A percentile compares a stretch with the other conserved stretches of the same genome.
Evolutionary conservation across 345 rosid species (phyloP).

Genomic region (Turnera subulata): DNA sequence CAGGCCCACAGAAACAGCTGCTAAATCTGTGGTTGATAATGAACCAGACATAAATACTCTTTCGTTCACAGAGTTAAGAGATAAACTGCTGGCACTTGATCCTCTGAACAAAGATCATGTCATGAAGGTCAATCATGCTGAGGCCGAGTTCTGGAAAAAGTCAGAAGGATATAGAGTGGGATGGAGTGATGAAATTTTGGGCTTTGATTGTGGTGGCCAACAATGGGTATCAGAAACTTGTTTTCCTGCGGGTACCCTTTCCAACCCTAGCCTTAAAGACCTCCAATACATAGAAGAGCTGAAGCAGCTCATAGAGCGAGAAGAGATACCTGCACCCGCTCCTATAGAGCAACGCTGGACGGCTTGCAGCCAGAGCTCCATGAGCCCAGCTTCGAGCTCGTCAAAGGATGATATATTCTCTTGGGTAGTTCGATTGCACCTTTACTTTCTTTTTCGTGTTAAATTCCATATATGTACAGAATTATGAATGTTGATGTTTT

Average conservation of each 20-base stretch:
- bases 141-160: slow-evolving; percentile 95
- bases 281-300: slow-evolving; percentile 83
- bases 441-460: slow-evolving; percentile 3
- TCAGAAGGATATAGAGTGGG: slow-evolving; percentile 95
- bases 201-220: slow-evolving; percentile 99
- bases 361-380: slow-evolving; percentile 68
- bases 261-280: slow-evolving; percentile 87
- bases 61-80: slow-evolving; percentile 86
- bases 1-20: slow-evolving; percentile 46
- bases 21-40: slow-evolving; percentile 37
- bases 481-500: too few species aligned
- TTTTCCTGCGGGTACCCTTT: slow-evolving; percentile 86
- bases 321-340: slow-evolving; percentile 76
- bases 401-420: slow-evolving; percentile 76
- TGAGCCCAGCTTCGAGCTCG: slow-evolving; percentile 87
- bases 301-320: slow-evolving; percentile 74
- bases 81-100: slow-evolving; percentile 82
- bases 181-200: slow-evolving; percentile 96
- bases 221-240: slow-evolving; percentile 99
- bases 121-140: slow-evolving; percentile 71
- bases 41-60: slow-evolving; percentile 63
- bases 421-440: slow-evolving; percentile 49
- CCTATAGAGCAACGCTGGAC: slow-evolving; percentile 99
- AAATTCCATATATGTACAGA: background rate
- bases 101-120: slow-evolving; percentile 87